Evolutionary conservation across 495 filamentous ascomycete genomes (phyloP).

Genomic region (Penicillium cataractarum): DNA sequence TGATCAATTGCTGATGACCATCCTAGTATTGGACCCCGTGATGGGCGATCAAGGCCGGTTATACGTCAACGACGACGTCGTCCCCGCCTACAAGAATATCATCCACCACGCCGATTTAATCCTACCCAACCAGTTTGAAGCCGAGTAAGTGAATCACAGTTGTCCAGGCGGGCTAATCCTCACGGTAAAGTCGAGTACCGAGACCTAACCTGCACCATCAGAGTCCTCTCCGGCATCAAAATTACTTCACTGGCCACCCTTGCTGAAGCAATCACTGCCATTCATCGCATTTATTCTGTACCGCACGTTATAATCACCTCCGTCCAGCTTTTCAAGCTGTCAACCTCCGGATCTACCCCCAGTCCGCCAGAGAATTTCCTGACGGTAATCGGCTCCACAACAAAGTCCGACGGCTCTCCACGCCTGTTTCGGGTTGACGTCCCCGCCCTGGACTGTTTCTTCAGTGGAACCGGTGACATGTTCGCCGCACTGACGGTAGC

Average conservation of each 20-base stretch:
- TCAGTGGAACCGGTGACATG: constrained; percentile 97
- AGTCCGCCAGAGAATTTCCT: constrained; percentile 54
- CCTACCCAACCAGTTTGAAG: constrained; percentile 95
- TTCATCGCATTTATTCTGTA: constrained; percentile 76
- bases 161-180: not conserved
- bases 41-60: constrained; percentile 95
- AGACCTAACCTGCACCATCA: constrained; percentile 35
- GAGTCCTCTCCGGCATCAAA: constrained; percentile 77
- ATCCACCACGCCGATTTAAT: constrained; percentile 85
- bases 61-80: constrained; percentile 87
- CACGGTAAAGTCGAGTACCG: not conserved
- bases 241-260: constrained; percentile 77
- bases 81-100: constrained; percentile 84
- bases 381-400: constrained; percentile 78
- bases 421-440: constrained; percentile 84
- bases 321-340: constrained; percentile 55
- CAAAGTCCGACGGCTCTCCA: constrained; percentile 59
- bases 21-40: constrained; percentile 85
- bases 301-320: constrained; percentile 96
- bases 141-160: constrained; percentile 65
- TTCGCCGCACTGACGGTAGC: constrained; percentile 90
- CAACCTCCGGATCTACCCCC: constrained; percentile 41
- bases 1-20: constrained; percentile 3
- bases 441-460: constrained; percentile 86
- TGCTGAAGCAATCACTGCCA: constrained; percentile 68